These are phyloP conservation scores for Penicillium turbatum DNA, from an alignment of 495 filamentous ascomycete genomes.

Conservation along the genomic window DNA sequence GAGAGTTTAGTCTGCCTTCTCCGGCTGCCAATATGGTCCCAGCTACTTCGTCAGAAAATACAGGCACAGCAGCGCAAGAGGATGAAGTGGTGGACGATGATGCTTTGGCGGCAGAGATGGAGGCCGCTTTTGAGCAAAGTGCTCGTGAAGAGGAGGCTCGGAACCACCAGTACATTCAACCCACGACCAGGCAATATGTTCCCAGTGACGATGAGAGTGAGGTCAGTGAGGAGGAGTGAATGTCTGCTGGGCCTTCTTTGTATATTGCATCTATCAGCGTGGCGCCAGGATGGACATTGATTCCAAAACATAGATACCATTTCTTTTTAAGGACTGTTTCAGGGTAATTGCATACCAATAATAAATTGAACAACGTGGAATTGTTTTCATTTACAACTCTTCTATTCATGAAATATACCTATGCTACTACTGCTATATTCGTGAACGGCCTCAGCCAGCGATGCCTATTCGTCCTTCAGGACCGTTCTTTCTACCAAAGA, in stretches of 20 bases:
- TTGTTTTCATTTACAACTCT: no score
- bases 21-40: slow-evolving; percentile 27
- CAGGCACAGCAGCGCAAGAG: slow-evolving; percentile 10
- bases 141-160: slow-evolving; percentile 38
- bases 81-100: slow-evolving; percentile 41
- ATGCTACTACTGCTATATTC: no score
- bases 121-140: slow-evolving; percentile 46
- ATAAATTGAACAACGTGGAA: not conserved
- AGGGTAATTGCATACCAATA: not conserved
- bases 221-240: slow-evolving; percentile 48
- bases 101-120: slow-evolving; percentile 44
- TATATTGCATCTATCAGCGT: slow-evolving; percentile 12
- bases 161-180: slow-evolving; percentile 31
- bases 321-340: slow-evolving; percentile 4
- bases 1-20: slow-evolving; percentile 39
- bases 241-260: not conserved
- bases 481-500: no score
- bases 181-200: slow-evolving; percentile 31
- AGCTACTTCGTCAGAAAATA: slow-evolving; percentile 8
- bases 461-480: no score
- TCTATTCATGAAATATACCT: not conserved
- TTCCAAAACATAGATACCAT: slow-evolving; percentile 7
- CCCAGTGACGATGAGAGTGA: slow-evolving; percentile 48
- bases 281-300: slow-evolving; percentile 6
- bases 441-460: no score